Base-by-base conservation (phyloP, 768 basidiomycete genomes). In the Tulasnella sp. region DNA sequence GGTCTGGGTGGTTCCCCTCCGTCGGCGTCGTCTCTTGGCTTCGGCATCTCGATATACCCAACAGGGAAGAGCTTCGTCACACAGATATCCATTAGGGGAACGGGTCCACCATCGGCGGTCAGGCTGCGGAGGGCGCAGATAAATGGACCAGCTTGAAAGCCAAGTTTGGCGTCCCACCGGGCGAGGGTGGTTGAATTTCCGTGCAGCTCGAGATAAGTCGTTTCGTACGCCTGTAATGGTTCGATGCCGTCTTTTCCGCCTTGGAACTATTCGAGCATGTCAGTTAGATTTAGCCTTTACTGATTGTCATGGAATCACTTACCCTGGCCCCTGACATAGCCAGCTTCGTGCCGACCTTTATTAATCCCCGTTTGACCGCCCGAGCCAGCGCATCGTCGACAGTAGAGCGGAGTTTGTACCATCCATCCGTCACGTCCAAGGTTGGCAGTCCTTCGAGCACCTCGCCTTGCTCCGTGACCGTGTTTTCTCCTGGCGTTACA, bases 381-480 rank as follows among this genome's bases (percentile, higher is more conserved):
- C 92, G 88, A 2, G 87, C 87, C 29, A 99, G 86, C 3, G 92
- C 88, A 26, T 85, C 84, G 83, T 99, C 98, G 16, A 94, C 86
- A 70, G 87, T 87, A 0, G 95, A 93, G 18, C 90, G 89, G 9
- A 99, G 86, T 39, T 91, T 86, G 82, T 99, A 99, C 98, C 98
- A 99, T 18, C 98, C 98, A 82, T 99, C 98, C 0, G 95, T 96
- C n/a, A 99, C 85, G 84, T 98, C 98, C 7, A 99, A 84, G 80
- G 91, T 89, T 0, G 91, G 88, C 81, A 86, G 84, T 3, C 85
- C 82, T 32, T 85, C 85, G 37, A 84, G 81, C 5, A 85, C 81
- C 26, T 83, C 73, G 4, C 85, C 85, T 40, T 87, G 84, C 0
- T 87, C 85, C 35, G 85, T 75, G 20, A 80, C 83, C 3, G 84